Base-by-base conservation (phyloP, 176 grass and related monocot species). In the Ampelocalamus luodianensis region DNA sequence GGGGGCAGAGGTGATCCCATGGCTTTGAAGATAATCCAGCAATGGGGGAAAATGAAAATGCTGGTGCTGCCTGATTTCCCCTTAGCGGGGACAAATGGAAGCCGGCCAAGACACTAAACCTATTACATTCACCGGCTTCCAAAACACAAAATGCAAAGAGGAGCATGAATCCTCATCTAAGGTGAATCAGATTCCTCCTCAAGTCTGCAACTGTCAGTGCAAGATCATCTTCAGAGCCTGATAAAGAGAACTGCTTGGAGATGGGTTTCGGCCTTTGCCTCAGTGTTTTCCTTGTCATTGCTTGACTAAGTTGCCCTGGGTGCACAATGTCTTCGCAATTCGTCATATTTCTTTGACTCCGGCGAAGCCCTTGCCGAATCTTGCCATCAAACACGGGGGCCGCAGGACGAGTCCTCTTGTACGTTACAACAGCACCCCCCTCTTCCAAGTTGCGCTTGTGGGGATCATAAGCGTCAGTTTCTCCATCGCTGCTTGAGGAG, bases 221-320 rank as follows among this genome's bases (percentile, higher is more conserved):
- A 56, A 6, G 34, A 43, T 84, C 81, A 49, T 84, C 59, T 67
- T 90, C 88, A 12, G 91, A 90, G 46, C 50, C 50, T 46, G 85
- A 84, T 23, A 85, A 16, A 73, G 45, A 60, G 3, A 40, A 67
- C n/a, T 68, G 82, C 71, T 90, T 87, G 40, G 87, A 86, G 58
- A 87, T 59, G 10, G 65, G 75, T 1, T 88, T 90, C 26, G 91
- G 91, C 46, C 91, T 78, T 78, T 93, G 91, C 77, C 84, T 90
- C 50, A 81, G 54, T 22, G 84, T 90, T 63, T 87, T 93, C 85
- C 90, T 90, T 18, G 72, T 85, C 81, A 87, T 86, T 40, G 87
- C 77, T 78, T 71, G 71, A 5, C 77, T 93, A 50, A 85, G 17
- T 78, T 87, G 76, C 17, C 58, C 66, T 27, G 42, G 65, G 38